Base-by-base conservation (phyloP, 352 stramenopile genomes). In the Elongisporangium anandrum region DNA sequence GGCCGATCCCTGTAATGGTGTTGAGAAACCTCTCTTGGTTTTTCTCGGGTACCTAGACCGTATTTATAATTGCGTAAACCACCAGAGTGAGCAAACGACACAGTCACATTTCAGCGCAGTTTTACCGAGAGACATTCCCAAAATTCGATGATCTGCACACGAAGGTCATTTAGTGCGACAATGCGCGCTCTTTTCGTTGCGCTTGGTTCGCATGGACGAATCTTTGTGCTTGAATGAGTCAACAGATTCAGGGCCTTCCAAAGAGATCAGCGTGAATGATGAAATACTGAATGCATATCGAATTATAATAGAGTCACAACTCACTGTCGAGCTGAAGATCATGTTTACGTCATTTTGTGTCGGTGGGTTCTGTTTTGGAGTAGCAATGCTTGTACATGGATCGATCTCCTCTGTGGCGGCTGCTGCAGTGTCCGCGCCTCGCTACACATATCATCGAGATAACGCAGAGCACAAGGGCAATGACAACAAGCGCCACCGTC, bases 61-160 rank as follows among this genome's bases (percentile, higher is more conserved):
- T 45, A 17, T 7, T 45, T 12, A 45, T 16, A 15, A 17, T 45
- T 45, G 34, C 9, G 34, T 45, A 12, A 45, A 17, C 24, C 7
- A 34, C 24, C 24, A 34, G 3, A 34, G 3, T 34, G 24, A 3
- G 24, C 17, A 17, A 6, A 19, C 17, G 12, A 54, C 19, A 15
- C 13, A 54, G 49, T 12, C 34, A 45, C 52, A 4, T 41, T 5
- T 7, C 16, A 7, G 45, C 16, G 52, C 16, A 47, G 22, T n/a
- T 17, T 54, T 21, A 77, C 71, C 54, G 72, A 57, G 15, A 80
- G 39, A 50, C 72, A 61, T 22, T 54, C 52, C 72, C 72, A 80
- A 4, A 80, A 57, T 15, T 66, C 54, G 9, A 63, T 57, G 17
- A 80, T 80, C 49, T 77, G 58, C 10, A 59, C 66, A 17, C 34